A percentile compares a stretch with the other conserved stretches of the same genome.
Evolutionary conservation across 352 stramenopile species (phyloP).

Genomic region (Aphanomyces astaci): DNA sequence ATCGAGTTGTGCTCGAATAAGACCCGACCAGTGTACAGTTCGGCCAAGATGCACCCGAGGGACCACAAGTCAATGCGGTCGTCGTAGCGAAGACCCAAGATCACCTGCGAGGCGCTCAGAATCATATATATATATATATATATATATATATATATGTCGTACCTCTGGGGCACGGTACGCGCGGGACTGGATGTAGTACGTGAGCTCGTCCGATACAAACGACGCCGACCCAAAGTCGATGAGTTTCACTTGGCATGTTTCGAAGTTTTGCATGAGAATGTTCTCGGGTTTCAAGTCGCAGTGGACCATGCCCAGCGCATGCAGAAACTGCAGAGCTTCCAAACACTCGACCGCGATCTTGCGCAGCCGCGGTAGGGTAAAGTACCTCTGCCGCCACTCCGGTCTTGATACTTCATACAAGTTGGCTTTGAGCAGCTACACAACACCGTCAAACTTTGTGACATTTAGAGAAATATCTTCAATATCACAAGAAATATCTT

Average conservation of each 20-base stretch:
- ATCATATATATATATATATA: background rate
- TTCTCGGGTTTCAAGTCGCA: slow-evolving; percentile 94
- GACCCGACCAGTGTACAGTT: slow-evolving; percentile 78
- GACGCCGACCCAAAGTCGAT: slow-evolving; percentile 92
- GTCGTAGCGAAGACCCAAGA: slow-evolving; percentile 83
- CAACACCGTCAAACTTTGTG: background rate
- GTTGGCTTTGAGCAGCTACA: slow-evolving; percentile 92
- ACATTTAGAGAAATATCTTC: too few relatives aligned
- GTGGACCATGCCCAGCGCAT: slow-evolving; percentile 85
- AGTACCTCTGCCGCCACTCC: slow-evolving; percentile 66
- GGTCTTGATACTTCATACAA: slow-evolving; percentile 97
- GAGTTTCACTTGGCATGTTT: slow-evolving; percentile 68
- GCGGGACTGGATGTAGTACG: slow-evolving; percentile 86
- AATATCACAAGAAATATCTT: too few relatives aligned
- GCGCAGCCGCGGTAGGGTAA: slow-evolving; percentile 88
- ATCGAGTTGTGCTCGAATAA: slow-evolving; percentile 86
- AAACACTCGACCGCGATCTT: slow-evolving; percentile 78
- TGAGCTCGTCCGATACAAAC: slow-evolving; percentile 79
- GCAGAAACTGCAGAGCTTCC: slow-evolving; percentile 74
- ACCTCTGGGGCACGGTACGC: slow-evolving; percentile 42
- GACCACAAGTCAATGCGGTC: slow-evolving; percentile 89
- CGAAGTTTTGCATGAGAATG: slow-evolving; percentile 46
- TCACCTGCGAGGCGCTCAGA: slow-evolving; percentile 55
- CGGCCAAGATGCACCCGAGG: slow-evolving; percentile 80
- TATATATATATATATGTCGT: slow-evolving; percentile 12